A percentile compares a stretch with the other conserved stretches of the same genome.
Conservation (phyloP, 331 rosid species). For the Quercus phellos region DNA sequence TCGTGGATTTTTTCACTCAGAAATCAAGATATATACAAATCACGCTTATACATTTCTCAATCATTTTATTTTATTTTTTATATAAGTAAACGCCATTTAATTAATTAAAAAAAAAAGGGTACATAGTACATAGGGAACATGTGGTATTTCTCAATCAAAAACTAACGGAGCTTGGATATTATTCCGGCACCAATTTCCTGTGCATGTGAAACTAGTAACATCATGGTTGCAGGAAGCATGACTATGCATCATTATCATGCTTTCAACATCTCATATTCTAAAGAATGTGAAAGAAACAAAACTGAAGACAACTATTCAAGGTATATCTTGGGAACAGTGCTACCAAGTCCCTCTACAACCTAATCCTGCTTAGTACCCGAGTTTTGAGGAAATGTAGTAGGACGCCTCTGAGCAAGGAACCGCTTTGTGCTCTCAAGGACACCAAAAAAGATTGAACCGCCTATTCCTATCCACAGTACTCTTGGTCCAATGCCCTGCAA, state of each 20-base stretch:
- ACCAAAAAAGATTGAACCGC: constrained; percentile 42
- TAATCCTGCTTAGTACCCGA: constrained; percentile 24
- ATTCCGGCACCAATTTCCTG: too few relatives aligned
- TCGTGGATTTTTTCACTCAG: too few relatives aligned
- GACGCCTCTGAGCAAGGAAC: constrained; percentile 39
- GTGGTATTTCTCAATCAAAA: too few relatives aligned
- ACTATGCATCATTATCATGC: background rate
- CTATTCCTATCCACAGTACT: constrained; percentile 55
- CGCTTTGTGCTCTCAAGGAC: constrained; percentile 48
- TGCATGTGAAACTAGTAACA: too few relatives aligned
- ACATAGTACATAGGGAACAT: too few relatives aligned
- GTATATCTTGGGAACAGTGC: background rate
- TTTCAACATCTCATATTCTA: background rate
- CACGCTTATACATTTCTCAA: too few relatives aligned
- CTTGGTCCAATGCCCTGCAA: constrained; percentile 58
- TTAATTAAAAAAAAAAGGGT: too few relatives aligned
- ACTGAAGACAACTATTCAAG: background rate
- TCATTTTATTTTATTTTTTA: too few relatives aligned
- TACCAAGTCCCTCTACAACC: background rate
- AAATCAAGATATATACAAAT: too few relatives aligned
- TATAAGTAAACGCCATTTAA: too few relatives aligned
- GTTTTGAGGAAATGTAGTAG: constrained; percentile 11
- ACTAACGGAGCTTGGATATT: too few relatives aligned
- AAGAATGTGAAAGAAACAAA: background rate
- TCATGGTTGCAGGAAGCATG: background rate